phyloP scores from a whole-genome alignment of 1,284 basidiomycete species.

The Leccinum proximum region DNA sequence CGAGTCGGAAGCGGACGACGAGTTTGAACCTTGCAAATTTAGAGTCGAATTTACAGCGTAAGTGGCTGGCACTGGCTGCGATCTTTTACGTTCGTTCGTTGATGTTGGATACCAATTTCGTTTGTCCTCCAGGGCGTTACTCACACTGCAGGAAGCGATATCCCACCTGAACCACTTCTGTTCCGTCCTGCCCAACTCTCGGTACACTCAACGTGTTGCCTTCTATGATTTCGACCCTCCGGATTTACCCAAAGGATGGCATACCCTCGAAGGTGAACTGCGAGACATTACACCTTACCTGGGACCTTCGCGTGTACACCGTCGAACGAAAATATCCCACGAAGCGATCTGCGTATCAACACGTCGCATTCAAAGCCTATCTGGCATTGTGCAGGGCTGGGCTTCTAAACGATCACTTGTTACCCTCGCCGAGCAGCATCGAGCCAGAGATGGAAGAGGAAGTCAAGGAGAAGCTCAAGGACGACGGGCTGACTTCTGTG shows the following conservation, averaged over 20 bases:
- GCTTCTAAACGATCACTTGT: conserved; percentile 66
- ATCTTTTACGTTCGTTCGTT: background rate
- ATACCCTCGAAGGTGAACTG: conserved; percentile 36
- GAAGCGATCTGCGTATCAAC: conserved; percentile 63
- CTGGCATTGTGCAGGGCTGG: conserved; percentile 52
- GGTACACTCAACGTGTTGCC: conserved; percentile 49
- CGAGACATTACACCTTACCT: conserved; percentile 28
- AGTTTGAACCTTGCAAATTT: conserved; percentile 34
- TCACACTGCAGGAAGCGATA: conserved; percentile 60
- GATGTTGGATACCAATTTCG: background rate
- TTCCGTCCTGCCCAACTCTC: conserved; percentile 59
- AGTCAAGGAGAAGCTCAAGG: conserved; percentile 55
- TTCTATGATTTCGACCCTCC: conserved; percentile 67
- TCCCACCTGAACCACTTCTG: conserved; percentile 76
- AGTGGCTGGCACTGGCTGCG: conserved; percentile 15
- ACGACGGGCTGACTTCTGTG: conserved; percentile 52
- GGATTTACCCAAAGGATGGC: conserved; percentile 63
- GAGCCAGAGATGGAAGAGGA: conserved; percentile 60
- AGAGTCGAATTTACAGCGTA: conserved; percentile 61
- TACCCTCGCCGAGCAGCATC: conserved; percentile 58
- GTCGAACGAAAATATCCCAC: conserved; percentile 33
- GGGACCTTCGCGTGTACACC: conserved; percentile 43
- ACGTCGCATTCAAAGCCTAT: conserved; percentile 73
- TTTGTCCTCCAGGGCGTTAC: conserved; percentile 48
- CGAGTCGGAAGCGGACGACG: background rate